phyloP scores from a whole-genome alignment of 345 rosid species.

The Physaria fendleri region DNA sequence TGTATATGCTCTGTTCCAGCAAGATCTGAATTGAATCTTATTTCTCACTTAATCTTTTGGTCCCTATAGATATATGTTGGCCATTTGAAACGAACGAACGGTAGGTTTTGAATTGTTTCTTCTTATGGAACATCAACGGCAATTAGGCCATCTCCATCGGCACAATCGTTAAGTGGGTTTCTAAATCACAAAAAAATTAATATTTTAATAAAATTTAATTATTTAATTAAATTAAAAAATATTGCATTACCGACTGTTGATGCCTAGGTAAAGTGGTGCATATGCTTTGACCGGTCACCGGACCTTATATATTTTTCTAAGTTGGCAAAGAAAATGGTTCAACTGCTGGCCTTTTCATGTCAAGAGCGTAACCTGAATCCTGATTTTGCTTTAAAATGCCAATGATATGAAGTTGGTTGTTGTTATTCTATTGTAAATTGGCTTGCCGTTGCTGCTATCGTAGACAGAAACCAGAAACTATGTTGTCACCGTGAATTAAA shows the following conservation, averaged over 20 bases:
- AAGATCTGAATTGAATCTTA: slow-evolving; percentile 4
- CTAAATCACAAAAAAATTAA: too few relatives aligned
- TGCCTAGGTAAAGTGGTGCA: background rate
- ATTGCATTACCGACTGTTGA: background rate
- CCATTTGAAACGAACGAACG: slow-evolving; percentile 59
- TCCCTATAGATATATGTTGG: slow-evolving; percentile 33
- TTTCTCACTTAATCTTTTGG: slow-evolving; percentile 38
- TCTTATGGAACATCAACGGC: slow-evolving; percentile 28
- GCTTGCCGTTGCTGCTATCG: background rate
- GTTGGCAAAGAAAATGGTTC: too few relatives aligned
- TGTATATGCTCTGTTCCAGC: slow-evolving; percentile 6
- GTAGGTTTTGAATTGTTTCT: slow-evolving; percentile 31
- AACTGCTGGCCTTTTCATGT: background rate
- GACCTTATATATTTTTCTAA: background rate
- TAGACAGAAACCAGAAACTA: background rate
- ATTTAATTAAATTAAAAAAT: too few relatives aligned
- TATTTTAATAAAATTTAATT: too few relatives aligned
- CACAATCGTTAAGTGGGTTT: too few relatives aligned
- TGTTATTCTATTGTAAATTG: too few relatives aligned
- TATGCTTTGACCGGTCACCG: background rate
- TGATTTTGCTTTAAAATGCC: background rate
- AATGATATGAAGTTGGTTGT: background rate
- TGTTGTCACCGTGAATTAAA: too few relatives aligned
- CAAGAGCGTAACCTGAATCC: background rate
- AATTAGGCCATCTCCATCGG: too few relatives aligned